Evolutionary conservation across 176 grass and related monocot species (phyloP), one percentile per base, ranked within the genome.

Genomic region (Raddia distichophylla): DNA sequence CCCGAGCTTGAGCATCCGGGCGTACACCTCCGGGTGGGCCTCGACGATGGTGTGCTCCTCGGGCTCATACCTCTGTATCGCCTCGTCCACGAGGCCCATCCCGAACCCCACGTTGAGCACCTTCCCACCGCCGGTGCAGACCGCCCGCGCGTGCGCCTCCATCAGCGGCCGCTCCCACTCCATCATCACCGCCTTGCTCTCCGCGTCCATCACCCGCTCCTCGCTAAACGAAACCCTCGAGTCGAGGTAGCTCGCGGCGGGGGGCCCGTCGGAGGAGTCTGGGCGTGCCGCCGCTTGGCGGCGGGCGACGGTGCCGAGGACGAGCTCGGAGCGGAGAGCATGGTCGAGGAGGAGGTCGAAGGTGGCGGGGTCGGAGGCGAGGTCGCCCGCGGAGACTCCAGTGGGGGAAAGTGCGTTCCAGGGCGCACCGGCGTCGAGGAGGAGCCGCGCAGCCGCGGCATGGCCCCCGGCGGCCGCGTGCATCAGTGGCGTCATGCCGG

Each of bases 111-210:
- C 85, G 74, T 98, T 95, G 62, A 98, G 84, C 10, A 98, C 83
- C 64, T 88, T 89, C 43, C 83, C 84, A 32, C 88, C 91, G 65
- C 83, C 75, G 14, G 84, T 47, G 74, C 92, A 98, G 37, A 98
- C 81, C 18, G 95, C 92, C 78, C 88, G 86, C 48, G 92, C 95
- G 72, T 98, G 95, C 62, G 95, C 92, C 82, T 98, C 92, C 92
- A 98, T 98, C 64, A 98, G 85, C 80, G 95, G 92, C 53, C 83
- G 86, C 84, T 98, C 95, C 95, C 95, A 98, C 85, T 42, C 83
- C 95, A 98, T 98, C 95, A 98, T 98, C 61, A 95, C 95, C 13
- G 92, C 92, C 80, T 95, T 98, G 86, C 86, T 98, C 35, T 95
- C 95, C 60, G 78, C 78, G 59, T 98, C 95, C 92, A 98, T 88